phyloP scores from a whole-genome alignment of 768 basidiomycete genomes.

The Agrocybe pediades region DNA sequence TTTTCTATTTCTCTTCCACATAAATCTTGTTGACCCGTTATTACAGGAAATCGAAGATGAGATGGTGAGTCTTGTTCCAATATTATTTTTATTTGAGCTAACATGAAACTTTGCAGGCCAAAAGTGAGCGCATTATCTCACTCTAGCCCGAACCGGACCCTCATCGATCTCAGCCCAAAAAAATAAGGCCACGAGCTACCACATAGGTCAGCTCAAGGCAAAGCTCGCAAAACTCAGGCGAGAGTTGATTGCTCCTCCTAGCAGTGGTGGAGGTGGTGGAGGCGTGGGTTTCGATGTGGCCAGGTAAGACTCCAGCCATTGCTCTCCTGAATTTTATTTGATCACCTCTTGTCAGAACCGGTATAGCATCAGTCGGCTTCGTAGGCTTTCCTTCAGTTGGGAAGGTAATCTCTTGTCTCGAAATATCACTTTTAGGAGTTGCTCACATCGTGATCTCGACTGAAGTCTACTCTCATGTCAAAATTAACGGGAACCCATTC shows the following conservation, averaged over 20 bases:
- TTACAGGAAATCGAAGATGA: constrained; percentile 92
- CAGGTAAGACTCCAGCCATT: constrained; percentile 30
- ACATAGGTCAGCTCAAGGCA: constrained; percentile 95
- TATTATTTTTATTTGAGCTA: constrained; percentile 10
- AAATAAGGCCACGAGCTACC: constrained; percentile 95
- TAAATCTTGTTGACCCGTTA: constrained; percentile 19
- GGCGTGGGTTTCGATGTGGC: constrained; percentile 98
- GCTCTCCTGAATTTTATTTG: background rate
- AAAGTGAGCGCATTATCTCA: constrained; percentile 54
- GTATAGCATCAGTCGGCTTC: constrained; percentile 96
- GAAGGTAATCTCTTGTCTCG: constrained; percentile 54
- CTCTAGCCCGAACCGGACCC: constrained; percentile 10
- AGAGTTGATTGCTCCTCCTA: constrained; percentile 82
- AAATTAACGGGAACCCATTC: constrained; percentile 97
- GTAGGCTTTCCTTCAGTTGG: constrained; percentile 93
- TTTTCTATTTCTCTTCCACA: constrained; percentile 19
- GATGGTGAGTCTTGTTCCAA: constrained; percentile 62
- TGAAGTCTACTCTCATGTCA: constrained; percentile 89
- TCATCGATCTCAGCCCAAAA: constrained; percentile 70
- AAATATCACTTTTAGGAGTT: background rate
- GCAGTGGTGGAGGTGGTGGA: constrained; percentile 83
- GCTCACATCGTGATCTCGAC: constrained; percentile 6
- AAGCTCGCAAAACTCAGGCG: constrained; percentile 97
- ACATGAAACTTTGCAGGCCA: constrained; percentile 53
- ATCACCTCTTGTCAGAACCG: constrained; percentile 56